Conservation (phyloP, 371 early-diverging fungal genomes). For the Mucor mucedo region DNA sequence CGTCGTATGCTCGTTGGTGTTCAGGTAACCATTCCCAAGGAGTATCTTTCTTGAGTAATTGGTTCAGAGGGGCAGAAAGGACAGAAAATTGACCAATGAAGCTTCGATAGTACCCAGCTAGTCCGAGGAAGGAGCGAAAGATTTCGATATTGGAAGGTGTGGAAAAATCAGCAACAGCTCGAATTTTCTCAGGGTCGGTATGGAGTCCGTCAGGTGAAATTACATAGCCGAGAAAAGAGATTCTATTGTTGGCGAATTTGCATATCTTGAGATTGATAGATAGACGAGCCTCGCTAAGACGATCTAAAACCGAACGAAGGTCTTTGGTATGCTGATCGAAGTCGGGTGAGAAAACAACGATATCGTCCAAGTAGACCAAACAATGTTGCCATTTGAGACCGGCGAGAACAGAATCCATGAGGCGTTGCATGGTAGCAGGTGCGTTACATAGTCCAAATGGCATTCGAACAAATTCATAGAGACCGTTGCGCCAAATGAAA, state of each 20-base stretch:
- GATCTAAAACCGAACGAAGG: no score
- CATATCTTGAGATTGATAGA: no score
- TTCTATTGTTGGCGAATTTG: no score
- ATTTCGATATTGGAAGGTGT: constrained; percentile 1
- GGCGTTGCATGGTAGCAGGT: no score
- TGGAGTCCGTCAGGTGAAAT: constrained; percentile 1
- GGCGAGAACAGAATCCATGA: no score
- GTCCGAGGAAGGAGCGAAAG: not conserved
- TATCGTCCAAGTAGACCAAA: constrained; percentile 13
- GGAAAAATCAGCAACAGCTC: not conserved
- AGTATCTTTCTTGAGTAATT: constrained; percentile 7
- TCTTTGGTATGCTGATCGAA: constrained; percentile 12
- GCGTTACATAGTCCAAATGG: no score
- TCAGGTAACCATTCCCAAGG: constrained; percentile 1
- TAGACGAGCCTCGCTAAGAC: no score
- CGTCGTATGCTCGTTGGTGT: constrained; percentile 6
- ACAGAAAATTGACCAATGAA: no score
- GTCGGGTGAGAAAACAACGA: constrained; percentile 6
- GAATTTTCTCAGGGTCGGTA: not conserved
- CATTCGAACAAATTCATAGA: no score
- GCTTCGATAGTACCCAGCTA: not conserved
- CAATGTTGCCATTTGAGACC: no score
- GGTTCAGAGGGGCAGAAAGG: constrained; percentile 10
- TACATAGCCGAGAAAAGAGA: constrained; percentile 1
- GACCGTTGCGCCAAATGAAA: constrained; percentile 30